A percentile compares a stretch with the other conserved stretches of the same genome.
Conservation (phyloP, 345 rosid genomes). For the Aethionema arabicum region DNA sequence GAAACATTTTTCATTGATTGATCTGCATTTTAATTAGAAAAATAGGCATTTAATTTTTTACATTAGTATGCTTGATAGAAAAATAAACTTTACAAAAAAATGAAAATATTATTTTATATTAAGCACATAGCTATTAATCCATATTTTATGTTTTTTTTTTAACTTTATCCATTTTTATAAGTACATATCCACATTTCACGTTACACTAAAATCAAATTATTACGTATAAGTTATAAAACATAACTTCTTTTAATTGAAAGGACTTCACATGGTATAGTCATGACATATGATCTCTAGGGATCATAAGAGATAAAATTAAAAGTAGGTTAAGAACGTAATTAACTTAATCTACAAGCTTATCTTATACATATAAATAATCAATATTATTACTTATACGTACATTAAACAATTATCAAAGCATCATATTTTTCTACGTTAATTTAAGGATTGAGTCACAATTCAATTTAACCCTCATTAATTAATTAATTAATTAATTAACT, state of each 20-base stretch:
- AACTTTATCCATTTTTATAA: no score
- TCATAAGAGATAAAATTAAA: not conserved
- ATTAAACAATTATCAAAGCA: not conserved
- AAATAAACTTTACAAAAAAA: no score
- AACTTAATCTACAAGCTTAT: slow-evolving; percentile 19
- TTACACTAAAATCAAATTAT: not conserved
- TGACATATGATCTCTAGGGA: slow-evolving; percentile 2
- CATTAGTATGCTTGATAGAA: no score
- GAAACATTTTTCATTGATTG: no score
- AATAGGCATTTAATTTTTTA: no score
- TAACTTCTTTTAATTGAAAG: not conserved
- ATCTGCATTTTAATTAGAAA: no score
- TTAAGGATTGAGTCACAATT: slow-evolving; percentile 23
- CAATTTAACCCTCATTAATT: slow-evolving; percentile 17
- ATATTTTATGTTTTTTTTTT: no score
- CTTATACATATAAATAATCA: not conserved
- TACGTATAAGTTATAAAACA: not conserved
- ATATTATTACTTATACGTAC: no score
- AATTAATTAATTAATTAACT: not conserved
- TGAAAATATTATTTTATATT: no score
- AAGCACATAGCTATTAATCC: no score
- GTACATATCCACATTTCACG: no score
- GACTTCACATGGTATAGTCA: not conserved
- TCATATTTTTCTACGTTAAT: slow-evolving; percentile 4
- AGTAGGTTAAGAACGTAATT: slow-evolving; percentile 11